These are phyloP conservation scores for Pueraria montana DNA, from an alignment of 306 rosid species.

Conservation along the genomic window DNA sequence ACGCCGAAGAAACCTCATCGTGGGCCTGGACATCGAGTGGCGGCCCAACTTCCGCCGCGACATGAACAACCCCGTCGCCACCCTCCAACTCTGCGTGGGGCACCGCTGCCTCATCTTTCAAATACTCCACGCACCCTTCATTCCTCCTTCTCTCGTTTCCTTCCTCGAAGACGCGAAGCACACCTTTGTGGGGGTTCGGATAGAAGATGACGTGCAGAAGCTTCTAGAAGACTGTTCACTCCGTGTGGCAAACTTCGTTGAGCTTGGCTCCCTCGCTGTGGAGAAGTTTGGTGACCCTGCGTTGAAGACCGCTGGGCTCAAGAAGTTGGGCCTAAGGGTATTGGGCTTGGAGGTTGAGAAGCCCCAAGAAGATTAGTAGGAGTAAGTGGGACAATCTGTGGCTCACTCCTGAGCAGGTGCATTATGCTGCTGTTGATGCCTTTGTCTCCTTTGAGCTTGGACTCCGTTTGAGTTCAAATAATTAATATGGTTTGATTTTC, in stretches of 20 bases:
- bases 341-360: constrained; percentile 42
- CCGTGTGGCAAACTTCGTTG: not conserved
- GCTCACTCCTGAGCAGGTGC: constrained; percentile 44
- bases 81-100: no score
- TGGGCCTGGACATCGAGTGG: no score
- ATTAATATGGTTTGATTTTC: no score
- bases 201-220: constrained; percentile 32
- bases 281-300: not conserved
- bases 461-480: no score
- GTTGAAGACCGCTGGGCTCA: not conserved
- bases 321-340: not conserved
- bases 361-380: not conserved
- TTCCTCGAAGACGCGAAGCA: not conserved
- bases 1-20: no score
- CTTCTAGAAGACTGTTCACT: constrained; percentile 2
- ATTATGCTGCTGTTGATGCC: no score
- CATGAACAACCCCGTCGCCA: no score
- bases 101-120: constrained; percentile 45
- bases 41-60: no score
- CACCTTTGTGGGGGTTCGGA: constrained; percentile 45
- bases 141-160: constrained; percentile 1
- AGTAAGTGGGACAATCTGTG: constrained; percentile 44
- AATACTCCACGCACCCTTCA: constrained; percentile 26
- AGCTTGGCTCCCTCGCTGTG: constrained; percentile 38
- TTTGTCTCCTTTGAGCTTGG: no score